Percentiles rank a stretch among this genome's conserved stretches.
These are phyloP conservation scores for Stagonosporopsis rhizophila DNA, from an alignment of 2,329 filamentous ascomycete species.

Conservation along the genomic window DNA sequence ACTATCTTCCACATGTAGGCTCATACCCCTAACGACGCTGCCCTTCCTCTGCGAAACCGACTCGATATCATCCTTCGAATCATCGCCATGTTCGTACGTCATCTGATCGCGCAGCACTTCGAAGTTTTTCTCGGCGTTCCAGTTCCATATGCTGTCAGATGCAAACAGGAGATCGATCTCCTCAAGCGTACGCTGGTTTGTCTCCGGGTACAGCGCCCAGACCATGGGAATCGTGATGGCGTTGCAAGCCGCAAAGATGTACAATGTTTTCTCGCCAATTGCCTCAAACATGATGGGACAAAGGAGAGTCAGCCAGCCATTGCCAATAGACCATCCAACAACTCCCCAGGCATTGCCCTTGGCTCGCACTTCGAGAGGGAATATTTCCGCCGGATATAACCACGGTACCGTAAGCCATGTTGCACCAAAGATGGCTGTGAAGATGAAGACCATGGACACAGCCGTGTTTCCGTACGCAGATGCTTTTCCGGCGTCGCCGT, in stretches of 20 bases:
- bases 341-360: conserved; percentile 80
- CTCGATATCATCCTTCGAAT: conserved; percentile 7
- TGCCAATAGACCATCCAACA: conserved; percentile 77
- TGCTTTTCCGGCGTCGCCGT: conserved; percentile 55
- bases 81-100: conserved; percentile 4
- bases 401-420: conserved; percentile 66
- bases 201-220: conserved; percentile 77
- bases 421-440: conserved; percentile 69
- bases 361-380: conserved; percentile 72
- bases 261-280: conserved; percentile 74
- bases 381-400: conserved; percentile 76
- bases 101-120: conserved; percentile 25
- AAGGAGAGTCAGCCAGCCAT: conserved; percentile 65
- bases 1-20: conserved; percentile 14
- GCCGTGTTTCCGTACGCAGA: conserved; percentile 68
- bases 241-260: conserved; percentile 75
- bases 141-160: conserved; percentile 70
- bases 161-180: conserved; percentile 79
- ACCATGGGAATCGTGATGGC: conserved; percentile 71
- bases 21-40: conserved; percentile 11
- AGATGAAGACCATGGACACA: conserved; percentile 74
- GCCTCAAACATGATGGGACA: conserved; percentile 59
- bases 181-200: conserved; percentile 75
- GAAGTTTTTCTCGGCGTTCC: conserved; percentile 54
- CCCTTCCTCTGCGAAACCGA: conserved; percentile 6